A percentile compares a stretch with the other conserved stretches of the same genome.
These are phyloP conservation scores for Suillus alpinus DNA, from an alignment of 768 basidiomycete genomes.

Conservation along the genomic window DNA sequence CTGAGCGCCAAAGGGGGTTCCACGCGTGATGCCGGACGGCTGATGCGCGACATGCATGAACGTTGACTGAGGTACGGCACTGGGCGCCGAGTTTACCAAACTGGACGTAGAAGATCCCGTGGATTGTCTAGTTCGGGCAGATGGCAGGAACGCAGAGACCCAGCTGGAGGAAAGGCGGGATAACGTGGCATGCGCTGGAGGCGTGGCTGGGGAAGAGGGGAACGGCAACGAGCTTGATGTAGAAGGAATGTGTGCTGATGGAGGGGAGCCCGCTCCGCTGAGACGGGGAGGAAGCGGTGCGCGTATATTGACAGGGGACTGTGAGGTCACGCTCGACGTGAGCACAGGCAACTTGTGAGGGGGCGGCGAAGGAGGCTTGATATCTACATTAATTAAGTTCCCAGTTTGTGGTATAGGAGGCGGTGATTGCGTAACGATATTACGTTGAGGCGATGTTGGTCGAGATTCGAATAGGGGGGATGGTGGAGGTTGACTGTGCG, in stretches of 20 bases:
- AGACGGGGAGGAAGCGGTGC: conserved; percentile 21
- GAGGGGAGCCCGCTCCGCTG: conserved; percentile 22
- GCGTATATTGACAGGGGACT: conserved; percentile 9
- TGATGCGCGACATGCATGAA: neutral
- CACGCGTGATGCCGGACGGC: conserved; percentile 33
- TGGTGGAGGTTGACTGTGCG: conserved; percentile 14
- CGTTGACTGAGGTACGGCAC: conserved; percentile 12
- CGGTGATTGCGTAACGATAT: conserved; percentile 6
- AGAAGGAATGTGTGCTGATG: conserved; percentile 18
- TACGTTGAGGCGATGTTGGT: conserved; percentile 18
- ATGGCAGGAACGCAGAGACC: conserved; percentile 47
- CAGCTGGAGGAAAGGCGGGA: conserved; percentile 47
- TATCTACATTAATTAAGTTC: conserved; percentile 8
- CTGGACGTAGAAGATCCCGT: conserved; percentile 11
- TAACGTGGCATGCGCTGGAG: conserved; percentile 36
- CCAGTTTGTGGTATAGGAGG: conserved; percentile 1
- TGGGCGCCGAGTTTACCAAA: conserved; percentile 8
- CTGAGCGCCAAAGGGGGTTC: conserved; percentile 49
- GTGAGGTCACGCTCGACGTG: conserved; percentile 12
- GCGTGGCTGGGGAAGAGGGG: conserved; percentile 1
- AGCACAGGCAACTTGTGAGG: conserved; percentile 5
- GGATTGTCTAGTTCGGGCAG: conserved; percentile 12
- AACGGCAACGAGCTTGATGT: conserved; percentile 18
- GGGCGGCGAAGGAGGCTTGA: conserved; percentile 3
- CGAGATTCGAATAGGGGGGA: conserved; percentile 30